Percentiles rank a stretch among this genome's conserved stretches.
phyloP scores from a whole-genome alignment of 108 stramenopile species.

The Pseudonitzschia delicatissima region DNA sequence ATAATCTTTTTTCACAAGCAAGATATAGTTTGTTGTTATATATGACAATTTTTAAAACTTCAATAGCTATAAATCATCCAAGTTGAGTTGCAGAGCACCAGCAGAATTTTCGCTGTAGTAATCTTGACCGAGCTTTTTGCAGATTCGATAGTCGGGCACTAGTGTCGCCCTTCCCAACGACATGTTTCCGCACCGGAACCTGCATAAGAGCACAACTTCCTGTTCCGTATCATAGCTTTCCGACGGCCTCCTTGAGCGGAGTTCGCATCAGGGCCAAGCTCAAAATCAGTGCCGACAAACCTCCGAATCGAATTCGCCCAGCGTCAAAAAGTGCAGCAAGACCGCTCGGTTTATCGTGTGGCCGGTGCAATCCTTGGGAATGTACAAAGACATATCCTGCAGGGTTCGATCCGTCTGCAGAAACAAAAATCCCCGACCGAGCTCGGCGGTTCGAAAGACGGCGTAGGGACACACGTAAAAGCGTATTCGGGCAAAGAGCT shows the following conservation, averaged over 20 bases:
- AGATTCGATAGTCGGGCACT: conserved; percentile 72
- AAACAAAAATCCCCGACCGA: conserved; percentile 78
- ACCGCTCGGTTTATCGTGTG: conserved; percentile 40
- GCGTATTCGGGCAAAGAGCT: conserved; percentile 61
- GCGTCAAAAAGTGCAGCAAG: conserved; percentile 73
- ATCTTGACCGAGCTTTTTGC: conserved; percentile 64
- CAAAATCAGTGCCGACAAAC: conserved; percentile 87
- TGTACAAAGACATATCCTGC: conserved; percentile 60
- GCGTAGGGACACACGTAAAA: conserved; percentile 85
- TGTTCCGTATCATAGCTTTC: conserved; percentile 64
- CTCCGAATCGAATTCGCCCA: conserved; percentile 80
- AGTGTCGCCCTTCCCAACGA: conserved; percentile 62
- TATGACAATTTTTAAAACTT: too few species aligned
- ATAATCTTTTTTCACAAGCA: too few species aligned
- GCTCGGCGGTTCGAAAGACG: conserved; percentile 38
- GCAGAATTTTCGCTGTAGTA: conserved; percentile 55
- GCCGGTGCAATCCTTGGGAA: conserved; percentile 38
- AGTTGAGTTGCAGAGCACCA: conserved; percentile 70
- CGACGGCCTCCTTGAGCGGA: conserved; percentile 51
- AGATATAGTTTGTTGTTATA: too few species aligned
- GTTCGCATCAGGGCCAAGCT: conserved; percentile 60
- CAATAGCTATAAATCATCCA: conserved; percentile 68
- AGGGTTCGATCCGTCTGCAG: conserved; percentile 70
- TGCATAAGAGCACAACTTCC: conserved; percentile 63
- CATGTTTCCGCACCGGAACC: conserved; percentile 83